Conservation (phyloP, 805 yeast genomes). For the Candida pseudoglaebosa region DNA sequence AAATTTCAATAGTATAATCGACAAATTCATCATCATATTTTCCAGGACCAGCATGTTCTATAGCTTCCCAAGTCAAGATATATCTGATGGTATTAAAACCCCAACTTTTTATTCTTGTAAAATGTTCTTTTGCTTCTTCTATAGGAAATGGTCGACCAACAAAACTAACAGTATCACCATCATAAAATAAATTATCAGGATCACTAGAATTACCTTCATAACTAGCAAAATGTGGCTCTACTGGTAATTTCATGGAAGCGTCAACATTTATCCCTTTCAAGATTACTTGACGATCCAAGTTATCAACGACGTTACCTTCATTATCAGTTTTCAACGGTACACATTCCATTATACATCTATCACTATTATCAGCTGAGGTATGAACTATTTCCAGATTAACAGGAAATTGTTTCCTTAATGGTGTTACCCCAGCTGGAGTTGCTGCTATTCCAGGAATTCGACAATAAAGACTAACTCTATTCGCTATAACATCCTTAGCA, state of each 20-base stretch:
- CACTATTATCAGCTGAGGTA: constrained; percentile 5
- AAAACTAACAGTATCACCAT: constrained; percentile 75
- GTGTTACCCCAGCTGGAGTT: constrained; percentile 21
- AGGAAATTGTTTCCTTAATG: constrained; percentile 22
- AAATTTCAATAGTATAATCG: constrained; percentile 60
- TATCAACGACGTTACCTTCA: constrained; percentile 56
- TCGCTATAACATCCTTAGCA: constrained; percentile 29
- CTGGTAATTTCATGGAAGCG: constrained; percentile 68
- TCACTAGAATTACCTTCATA: constrained; percentile 35
- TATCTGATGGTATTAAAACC: constrained; percentile 80
- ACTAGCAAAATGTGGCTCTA: constrained; percentile 46
- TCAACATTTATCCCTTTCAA: constrained; percentile 82
- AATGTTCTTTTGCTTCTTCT: constrained; percentile 66
- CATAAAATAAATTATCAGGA: constrained; percentile 48
- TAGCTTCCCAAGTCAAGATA: constrained; percentile 85
- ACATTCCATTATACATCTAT: constrained; percentile 17
- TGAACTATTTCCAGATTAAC: constrained; percentile 14
- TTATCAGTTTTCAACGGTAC: constrained; percentile 17
- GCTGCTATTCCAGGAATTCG: constrained; percentile 11
- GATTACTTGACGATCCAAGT: constrained; percentile 54
- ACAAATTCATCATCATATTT: constrained; percentile 73
- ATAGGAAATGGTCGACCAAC: constrained; percentile 79
- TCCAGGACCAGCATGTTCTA: constrained; percentile 87
- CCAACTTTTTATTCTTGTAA: constrained; percentile 66
- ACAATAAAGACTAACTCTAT: constrained; percentile 26